These are phyloP conservation scores for Letharia lupina DNA, from an alignment of 495 filamentous ascomycete genomes.

Conservation along the genomic window DNA sequence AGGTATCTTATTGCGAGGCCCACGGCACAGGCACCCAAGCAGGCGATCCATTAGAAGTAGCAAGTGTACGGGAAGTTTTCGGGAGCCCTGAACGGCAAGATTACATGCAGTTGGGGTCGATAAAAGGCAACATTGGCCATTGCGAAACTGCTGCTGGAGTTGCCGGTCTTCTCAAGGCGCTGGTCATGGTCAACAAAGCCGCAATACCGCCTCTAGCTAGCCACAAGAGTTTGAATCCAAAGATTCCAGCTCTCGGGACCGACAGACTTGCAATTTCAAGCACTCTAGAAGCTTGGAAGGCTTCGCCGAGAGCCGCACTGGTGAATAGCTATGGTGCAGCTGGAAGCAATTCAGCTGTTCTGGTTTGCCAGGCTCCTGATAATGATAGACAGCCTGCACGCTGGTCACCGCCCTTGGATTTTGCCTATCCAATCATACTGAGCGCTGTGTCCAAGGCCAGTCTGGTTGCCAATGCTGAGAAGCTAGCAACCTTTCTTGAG, in stretches of 20 bases:
- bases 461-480: constrained; percentile 16
- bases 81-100: constrained; percentile 38
- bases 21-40: constrained; percentile 31
- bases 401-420: not conserved
- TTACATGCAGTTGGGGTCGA: constrained; percentile 29
- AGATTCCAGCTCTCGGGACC: constrained; percentile 19
- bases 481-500: constrained; percentile 1
- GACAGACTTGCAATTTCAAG: constrained; percentile 34
- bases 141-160: constrained; percentile 31
- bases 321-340: constrained; percentile 43
- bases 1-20: constrained; percentile 31
- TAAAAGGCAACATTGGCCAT: constrained; percentile 38
- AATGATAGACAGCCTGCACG: not conserved
- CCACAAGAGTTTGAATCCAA: constrained; percentile 36
- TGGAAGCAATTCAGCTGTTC: constrained; percentile 35
- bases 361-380: constrained; percentile 24
- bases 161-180: constrained; percentile 29
- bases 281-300: constrained; percentile 30
- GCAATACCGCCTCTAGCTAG: constrained; percentile 35
- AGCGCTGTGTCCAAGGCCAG: constrained; percentile 16
- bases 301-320: constrained; percentile 31
- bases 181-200: constrained; percentile 30
- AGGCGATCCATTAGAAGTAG: constrained; percentile 32
- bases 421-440: constrained; percentile 20
- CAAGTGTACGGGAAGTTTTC: constrained; percentile 33